Base-by-base conservation (phyloP, 306 rosid genomes). In the Dalbergia cultrata region DNA sequence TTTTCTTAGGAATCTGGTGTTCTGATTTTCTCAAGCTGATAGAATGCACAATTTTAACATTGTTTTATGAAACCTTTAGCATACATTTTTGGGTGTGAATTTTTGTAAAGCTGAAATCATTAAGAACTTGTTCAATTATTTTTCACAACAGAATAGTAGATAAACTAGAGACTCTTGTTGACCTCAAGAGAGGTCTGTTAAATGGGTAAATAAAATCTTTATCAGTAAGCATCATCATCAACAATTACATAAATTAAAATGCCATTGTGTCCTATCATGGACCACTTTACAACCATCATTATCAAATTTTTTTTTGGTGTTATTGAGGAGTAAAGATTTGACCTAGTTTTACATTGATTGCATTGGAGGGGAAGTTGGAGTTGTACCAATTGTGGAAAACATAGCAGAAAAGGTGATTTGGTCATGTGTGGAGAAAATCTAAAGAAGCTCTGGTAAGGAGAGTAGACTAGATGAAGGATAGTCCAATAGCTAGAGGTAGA, bases 21-120 rank as follows among this genome's bases (percentile, higher is more conserved):
- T 50, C 65, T 81, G 22, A 17, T 75, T 21, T 69, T 75, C 66
- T 50, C 59, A 5, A 37, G 77, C 60, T 50, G 43, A n/a, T 7
- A 31, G 53, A 65, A 53, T 53, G 37, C 43, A n/a, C 57, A 65
- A 18, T 76, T 63, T 34, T 4, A 16, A 37, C 34, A 26, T 9
- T 62, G 12, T 50, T 67, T 66, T 13, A 10, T 19, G 39, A 78
- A 45, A 4, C 5, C 76, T 77, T 37, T 57, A 31, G 47, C 57
- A 7, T 31, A 13, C 62, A 66, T 67, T 18, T 49, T 17, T 45
- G 13, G 21, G 60, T 7, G 70, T 67, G 70, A 64, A 34, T 37
- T 57, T 61, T 76, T 64, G 56, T 74, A 41, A 7, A 43, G 34
- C 26, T 77, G 68, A 43, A 78, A 49, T 39, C 54, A 58, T 26